Conservation (phyloP, 2,329 filamentous ascomycete genomes). For the Cercospora beticola region DNA sequence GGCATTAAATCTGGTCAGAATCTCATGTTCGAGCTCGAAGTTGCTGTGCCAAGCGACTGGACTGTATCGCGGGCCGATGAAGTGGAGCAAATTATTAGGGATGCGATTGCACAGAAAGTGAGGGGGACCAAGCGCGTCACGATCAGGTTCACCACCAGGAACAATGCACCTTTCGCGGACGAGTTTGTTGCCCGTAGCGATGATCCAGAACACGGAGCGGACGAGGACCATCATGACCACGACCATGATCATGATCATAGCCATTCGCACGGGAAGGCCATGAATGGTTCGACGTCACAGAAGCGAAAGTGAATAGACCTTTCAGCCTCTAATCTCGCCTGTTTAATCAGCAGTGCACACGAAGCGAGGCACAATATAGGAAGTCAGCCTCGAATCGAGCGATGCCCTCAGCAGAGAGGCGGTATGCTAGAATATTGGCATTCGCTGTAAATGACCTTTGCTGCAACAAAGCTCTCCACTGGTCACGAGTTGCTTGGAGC, state of each 20-base stretch:
- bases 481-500: background rate
- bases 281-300: constrained; percentile 9
- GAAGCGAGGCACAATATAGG: background rate
- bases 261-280: constrained; percentile 20
- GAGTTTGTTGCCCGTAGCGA: constrained; percentile 53
- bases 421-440: background rate
- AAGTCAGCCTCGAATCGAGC: background rate
- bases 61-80: constrained; percentile 67
- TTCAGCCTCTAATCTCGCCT: background rate
- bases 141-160: constrained; percentile 71
- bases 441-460: background rate
- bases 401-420: background rate
- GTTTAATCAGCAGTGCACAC: background rate
- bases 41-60: constrained; percentile 76
- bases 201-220: constrained; percentile 22
- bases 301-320: constrained; percentile 23
- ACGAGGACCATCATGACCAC: constrained; percentile 24
- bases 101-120: constrained; percentile 71
- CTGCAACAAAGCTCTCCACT: background rate
- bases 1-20: constrained; percentile 97
- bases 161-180: constrained; percentile 60
- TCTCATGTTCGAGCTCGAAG: constrained; percentile 85
- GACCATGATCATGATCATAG: constrained; percentile 31
- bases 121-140: constrained; percentile 80
- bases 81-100: constrained; percentile 72